Percentiles rank a stretch among this genome's conserved stretches.
These are phyloP conservation scores for Ceratocystis smalleyi DNA, from an alignment of 2,329 filamentous ascomycete species.

Conservation along the genomic window DNA sequence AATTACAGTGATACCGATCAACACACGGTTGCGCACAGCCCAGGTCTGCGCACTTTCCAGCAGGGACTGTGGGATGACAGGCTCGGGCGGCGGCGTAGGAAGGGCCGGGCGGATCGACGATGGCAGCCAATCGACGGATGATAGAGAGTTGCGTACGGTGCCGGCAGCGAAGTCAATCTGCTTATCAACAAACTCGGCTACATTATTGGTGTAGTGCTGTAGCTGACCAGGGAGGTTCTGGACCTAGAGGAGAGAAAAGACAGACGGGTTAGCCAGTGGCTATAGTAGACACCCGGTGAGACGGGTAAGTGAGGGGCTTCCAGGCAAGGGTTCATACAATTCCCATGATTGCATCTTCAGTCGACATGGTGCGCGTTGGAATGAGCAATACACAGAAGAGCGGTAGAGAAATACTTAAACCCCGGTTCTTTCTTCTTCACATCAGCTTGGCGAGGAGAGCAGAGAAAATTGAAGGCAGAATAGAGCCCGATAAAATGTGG, in stretches of 20 bases:
- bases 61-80: slow-evolving; percentile 25
- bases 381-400: background rate
- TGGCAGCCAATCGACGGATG: slow-evolving; percentile 57
- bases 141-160: slow-evolving; percentile 52
- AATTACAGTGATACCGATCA: slow-evolving; percentile 55
- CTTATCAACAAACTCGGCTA: slow-evolving; percentile 66
- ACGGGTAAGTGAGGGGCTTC: background rate
- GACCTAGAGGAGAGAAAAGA: slow-evolving; percentile 1
- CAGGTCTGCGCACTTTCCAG: slow-evolving; percentile 50
- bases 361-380: background rate
- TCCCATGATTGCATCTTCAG: slow-evolving; percentile 17
- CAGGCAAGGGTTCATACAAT: slow-evolving; percentile 38
- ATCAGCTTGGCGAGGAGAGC: background rate
- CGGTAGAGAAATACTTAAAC: background rate
- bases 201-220: slow-evolving; percentile 51
- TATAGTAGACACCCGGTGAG: background rate
- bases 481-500: background rate
- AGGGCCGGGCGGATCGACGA: slow-evolving; percentile 46
- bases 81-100: slow-evolving; percentile 24
- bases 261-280: background rate
- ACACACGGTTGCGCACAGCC: slow-evolving; percentile 55
- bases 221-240: slow-evolving; percentile 33
- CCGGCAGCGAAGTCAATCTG: slow-evolving; percentile 64
- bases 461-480: background rate
- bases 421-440: background rate